Evolutionary conservation across 495 filamentous ascomycete genomes (phyloP).

Genomic region (Apodospora peruviana): DNA sequence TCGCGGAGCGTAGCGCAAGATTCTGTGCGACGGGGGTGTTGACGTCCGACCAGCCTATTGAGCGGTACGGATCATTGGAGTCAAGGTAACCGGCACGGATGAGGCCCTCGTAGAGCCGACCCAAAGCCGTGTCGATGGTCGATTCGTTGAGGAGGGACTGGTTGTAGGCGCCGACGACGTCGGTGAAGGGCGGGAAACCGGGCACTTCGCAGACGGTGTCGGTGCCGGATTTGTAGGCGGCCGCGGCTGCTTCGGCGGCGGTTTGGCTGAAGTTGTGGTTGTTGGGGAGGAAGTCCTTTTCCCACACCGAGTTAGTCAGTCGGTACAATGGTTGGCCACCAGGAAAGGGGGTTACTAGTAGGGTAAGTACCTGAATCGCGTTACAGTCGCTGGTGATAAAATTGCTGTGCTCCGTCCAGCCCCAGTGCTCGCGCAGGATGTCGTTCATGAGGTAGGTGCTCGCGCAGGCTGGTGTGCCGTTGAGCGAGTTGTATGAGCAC

Average conservation of each 20-base stretch:
- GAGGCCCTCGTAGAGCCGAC: constrained; percentile 35
- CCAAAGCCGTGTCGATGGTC: constrained; percentile 17
- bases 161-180: constrained; percentile 18
- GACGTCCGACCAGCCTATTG: constrained; percentile 16
- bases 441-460: constrained; percentile 34
- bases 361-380: constrained; percentile 26
- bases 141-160: constrained; percentile 9
- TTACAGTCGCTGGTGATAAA: constrained; percentile 44
- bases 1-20: constrained; percentile 31
- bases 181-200: constrained; percentile 7
- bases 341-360: too few species aligned
- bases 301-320: too few species aligned
- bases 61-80: constrained; percentile 4
- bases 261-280: constrained; percentile 28
- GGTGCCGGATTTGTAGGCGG: constrained; percentile 14
- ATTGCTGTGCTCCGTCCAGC: constrained; percentile 35
- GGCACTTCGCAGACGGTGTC: constrained; percentile 27
- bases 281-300: constrained; percentile 10
- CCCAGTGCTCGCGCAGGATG: constrained; percentile 42
- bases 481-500: constrained; percentile 46
- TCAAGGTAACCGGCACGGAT: constrained; percentile 38
- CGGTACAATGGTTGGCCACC: too few species aligned
- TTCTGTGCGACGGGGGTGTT: constrained; percentile 19
- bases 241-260: constrained; percentile 16
- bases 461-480: constrained; percentile 42